A percentile compares a stretch with the other conserved stretches of the same genome.
phyloP scores from a whole-genome alignment of 176 grass and related monocot genomes.

The Zea luxurians region DNA sequence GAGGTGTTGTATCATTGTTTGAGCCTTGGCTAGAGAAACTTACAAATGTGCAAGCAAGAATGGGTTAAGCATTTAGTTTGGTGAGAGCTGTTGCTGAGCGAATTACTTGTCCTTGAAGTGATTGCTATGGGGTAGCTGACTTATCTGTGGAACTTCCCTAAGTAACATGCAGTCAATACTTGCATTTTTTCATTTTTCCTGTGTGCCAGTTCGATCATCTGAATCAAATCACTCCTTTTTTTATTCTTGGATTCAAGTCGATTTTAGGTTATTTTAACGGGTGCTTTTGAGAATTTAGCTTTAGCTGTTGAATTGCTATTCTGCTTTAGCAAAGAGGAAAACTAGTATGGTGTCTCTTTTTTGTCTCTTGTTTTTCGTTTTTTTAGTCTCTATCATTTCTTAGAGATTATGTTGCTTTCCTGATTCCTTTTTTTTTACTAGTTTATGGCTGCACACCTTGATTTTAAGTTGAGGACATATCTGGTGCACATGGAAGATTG shows the following conservation, averaged over 20 bases:
- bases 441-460: conserved; percentile 33
- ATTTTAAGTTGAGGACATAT: no score
- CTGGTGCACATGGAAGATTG: no score
- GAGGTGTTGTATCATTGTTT: conserved; percentile 36
- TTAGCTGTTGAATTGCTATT: not conserved
- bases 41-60: conserved; percentile 46
- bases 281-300: not conserved
- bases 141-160: conserved; percentile 37
- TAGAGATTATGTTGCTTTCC: not conserved
- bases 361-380: not conserved
- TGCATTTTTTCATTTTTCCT: not conserved
- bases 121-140: conserved; percentile 65
- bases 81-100: conserved; percentile 68
- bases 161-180: conserved; percentile 37
- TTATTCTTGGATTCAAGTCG: conserved; percentile 22
- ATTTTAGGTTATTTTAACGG: not conserved
- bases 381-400: no score
- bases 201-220: not conserved
- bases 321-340: conserved; percentile 15
- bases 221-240: not conserved
- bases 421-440: conserved; percentile 16
- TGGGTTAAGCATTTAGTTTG: conserved; percentile 56
- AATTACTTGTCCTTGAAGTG: conserved; percentile 75
- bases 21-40: conserved; percentile 36
- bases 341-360: not conserved